Evolutionary conservation across 2,329 filamentous ascomycete species (phyloP), one percentile per base, ranked within the genome.

Genomic region (Pleurostoma richardsiae): DNA sequence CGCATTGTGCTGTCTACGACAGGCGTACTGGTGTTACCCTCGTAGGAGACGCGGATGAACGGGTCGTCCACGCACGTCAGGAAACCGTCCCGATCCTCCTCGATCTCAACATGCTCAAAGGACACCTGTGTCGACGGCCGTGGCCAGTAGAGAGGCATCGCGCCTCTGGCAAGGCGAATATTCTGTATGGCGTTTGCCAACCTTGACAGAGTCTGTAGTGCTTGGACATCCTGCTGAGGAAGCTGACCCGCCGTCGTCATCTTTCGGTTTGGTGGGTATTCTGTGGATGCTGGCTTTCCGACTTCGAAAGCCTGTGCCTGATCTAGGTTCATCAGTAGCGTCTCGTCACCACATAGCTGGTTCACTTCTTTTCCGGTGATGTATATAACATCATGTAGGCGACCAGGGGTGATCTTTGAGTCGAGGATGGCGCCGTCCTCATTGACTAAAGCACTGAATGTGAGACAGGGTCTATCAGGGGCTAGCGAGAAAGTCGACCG

Each of bases 401-500:
- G 68, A 5, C 75, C 77, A 2, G 81, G 73, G 29, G 74, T 72
- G 41, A 86, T 68, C 40, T 72, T 75, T 54, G 71, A 68, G 6
- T 81, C 75, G 6, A 83, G 61, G 4, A 85, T 55, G 5, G 73
- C 63, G 5, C 82, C 83, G 1, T 66, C 58, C 10, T 67, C 60
- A 52, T 79, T 74, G 27, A 86, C 67, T 43, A 71, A 74, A 4
- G 79, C 75, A 50, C 81, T 85, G 56, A 86, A 84, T 0, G 82
- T 85, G 42, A 86, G 68, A 41, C 76, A 76, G 2, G 75, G 77
- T 29, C 67, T 64, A 44, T 70, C 65, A 6, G 70, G 59, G 3
- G 67, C 73, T 29, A 87, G 66, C 39, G 83, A 85, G 51, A 82
- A 77, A 56, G 31, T 66, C 60, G n/a, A 69, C 55, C 5, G 76